Evolutionary conservation across 805 yeast species (phyloP), one percentile per base, ranked within the genome.

Genomic region (Candida alai): DNA sequence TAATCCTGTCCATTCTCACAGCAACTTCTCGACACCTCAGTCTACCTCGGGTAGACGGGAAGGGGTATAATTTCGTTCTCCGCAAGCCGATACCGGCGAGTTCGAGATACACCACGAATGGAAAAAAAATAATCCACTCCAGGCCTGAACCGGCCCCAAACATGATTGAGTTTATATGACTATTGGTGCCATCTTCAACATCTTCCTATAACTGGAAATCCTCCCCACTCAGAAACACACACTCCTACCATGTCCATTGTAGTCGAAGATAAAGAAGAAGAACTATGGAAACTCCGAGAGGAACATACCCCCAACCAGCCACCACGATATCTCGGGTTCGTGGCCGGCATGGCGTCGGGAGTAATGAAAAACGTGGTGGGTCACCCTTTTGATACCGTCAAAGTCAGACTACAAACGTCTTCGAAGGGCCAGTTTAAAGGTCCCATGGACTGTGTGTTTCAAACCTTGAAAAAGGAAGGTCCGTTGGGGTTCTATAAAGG

Each of bases 301-400:
- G 28, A 34, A 6, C 37, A 32, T 21, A 24, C 25, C 10, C 39
- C 39, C 1, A 56, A 59, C 5, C 40, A 52, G n/a, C 76, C 78
- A 2, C 76, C 80, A 8, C 57, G 51, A 37, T 76, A 73, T 44
- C 71, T 80, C 40, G 96, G 96, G 14, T 88, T 87, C 51, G 73
- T 86, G 15, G 95, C 96, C 2, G 97, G 96, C 6, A 77, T 84
- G 50, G 84, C 84, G 51, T 80, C 90, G 0, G 97, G 96, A 15
- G 76, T 85, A 16, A 82, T 85, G 48, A 88, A 88, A 54, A 84
- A 88, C 47, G 78, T 82, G 1, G 96, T 88, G 7, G 96, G 96
- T 2, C 96, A 87, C 56, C 96, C 96, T 8, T 85, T 88, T 47
- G 96, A 88, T 56, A 84, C 96, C 1, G 79, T 88, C 43, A 87